Conservation (phyloP, 192 early-diverging fungal genomes). For the Coemansia sp. region DNA sequence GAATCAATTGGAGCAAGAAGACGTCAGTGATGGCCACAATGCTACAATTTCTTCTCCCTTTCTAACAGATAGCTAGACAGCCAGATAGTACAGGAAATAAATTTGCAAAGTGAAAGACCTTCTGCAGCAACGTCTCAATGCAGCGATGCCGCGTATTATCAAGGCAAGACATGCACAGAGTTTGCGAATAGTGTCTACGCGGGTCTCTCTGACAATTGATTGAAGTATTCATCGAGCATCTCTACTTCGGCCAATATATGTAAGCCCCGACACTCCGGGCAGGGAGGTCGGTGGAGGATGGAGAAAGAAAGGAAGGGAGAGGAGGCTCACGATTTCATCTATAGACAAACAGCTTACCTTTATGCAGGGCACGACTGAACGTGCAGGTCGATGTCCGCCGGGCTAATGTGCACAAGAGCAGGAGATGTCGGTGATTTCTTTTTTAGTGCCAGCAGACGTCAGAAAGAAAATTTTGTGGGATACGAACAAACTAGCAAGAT, state of each 20-base stretch:
- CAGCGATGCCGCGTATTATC: background rate
- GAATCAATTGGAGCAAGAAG: background rate
- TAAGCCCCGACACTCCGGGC: background rate
- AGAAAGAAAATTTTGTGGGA: background rate
- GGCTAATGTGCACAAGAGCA: background rate
- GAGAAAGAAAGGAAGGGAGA: constrained; percentile 5
- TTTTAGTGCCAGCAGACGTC: background rate
- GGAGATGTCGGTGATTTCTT: constrained; percentile 2
- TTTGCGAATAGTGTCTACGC: constrained; percentile 6
- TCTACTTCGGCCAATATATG: constrained; percentile 5
- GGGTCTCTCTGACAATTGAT: constrained; percentile 4
- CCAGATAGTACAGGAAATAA: background rate
- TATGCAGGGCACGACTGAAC: constrained; percentile 10
- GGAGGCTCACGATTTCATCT: background rate
- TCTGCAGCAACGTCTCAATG: background rate
- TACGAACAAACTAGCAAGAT: background rate
- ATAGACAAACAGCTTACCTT: constrained; percentile 16
- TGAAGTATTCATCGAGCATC: background rate
- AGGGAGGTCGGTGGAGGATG: background rate
- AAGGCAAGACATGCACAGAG: background rate
- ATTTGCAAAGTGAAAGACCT: background rate
- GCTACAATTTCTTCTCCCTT: background rate
- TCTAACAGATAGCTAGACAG: background rate
- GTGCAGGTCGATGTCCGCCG: constrained; percentile 2
- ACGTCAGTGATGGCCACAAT: background rate